A percentile compares a stretch with the other conserved stretches of the same genome.
These are phyloP conservation scores for Fusarium begoniae DNA, from an alignment of 2,329 filamentous ascomycete species.

Conservation along the genomic window DNA sequence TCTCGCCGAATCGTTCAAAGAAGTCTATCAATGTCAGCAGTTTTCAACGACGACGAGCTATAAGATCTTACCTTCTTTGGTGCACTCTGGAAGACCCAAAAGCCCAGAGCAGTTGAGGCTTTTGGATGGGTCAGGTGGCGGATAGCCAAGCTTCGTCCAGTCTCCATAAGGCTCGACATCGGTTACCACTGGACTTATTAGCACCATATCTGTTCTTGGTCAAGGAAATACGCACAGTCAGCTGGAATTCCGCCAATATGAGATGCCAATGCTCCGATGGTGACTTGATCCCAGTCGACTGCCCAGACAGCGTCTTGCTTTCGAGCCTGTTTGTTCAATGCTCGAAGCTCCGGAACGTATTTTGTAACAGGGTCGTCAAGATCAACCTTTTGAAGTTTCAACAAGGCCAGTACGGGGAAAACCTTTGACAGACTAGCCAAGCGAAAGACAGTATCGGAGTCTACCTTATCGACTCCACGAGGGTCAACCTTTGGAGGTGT, in stretches of 20 bases:
- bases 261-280: slow-evolving; percentile 2
- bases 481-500: slow-evolving; percentile 8
- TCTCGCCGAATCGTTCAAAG: slow-evolving; percentile 5
- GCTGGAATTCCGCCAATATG: slow-evolving; percentile 4
- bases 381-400: not conserved
- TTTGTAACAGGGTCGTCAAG: slow-evolving; percentile 14
- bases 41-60: rapidly evolving
- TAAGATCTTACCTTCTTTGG: not conserved
- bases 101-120: slow-evolving; percentile 17
- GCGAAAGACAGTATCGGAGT: slow-evolving; percentile 12
- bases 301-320: slow-evolving; percentile 12
- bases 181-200: not conserved
- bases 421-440: slow-evolving; percentile 19
- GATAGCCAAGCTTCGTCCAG: slow-evolving; percentile 10
- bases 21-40: not conserved
- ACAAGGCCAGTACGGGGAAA: not conserved
- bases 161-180: slow-evolving; percentile 19
- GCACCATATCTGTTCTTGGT: rapidly evolving
- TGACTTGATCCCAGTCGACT: slow-evolving; percentile 15
- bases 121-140: not conserved
- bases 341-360: slow-evolving; percentile 10
- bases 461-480: slow-evolving; percentile 3
- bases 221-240: not conserved
- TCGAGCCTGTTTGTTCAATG: not conserved
- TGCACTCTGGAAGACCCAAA: not conserved